These are phyloP conservation scores for Nyctanthes arbortristis DNA, from an alignment of 257 asterid species.

Conservation along the genomic window DNA sequence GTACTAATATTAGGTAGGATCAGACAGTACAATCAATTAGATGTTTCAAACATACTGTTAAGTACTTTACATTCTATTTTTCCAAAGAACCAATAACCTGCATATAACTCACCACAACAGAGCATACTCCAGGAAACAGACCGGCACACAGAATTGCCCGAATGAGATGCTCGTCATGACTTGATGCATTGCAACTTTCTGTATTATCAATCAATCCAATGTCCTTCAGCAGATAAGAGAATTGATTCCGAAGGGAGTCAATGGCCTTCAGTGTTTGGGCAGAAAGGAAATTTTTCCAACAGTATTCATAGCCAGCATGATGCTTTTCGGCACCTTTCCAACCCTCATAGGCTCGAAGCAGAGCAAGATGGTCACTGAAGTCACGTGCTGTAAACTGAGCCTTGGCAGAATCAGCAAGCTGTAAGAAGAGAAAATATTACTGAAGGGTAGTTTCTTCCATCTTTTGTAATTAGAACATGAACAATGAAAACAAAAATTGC, in stretches of 20 bases:
- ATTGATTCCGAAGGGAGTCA: constrained; percentile 86
- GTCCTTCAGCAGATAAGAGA: constrained; percentile 72
- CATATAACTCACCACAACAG: constrained; percentile 74
- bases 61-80: not conserved
- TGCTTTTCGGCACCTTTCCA: constrained; percentile 87
- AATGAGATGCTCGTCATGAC: constrained; percentile 72
- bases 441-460: constrained; percentile 12
- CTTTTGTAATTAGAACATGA: constrained; percentile 14
- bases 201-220: constrained; percentile 58
- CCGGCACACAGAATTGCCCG: constrained; percentile 88
- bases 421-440: constrained; percentile 34
- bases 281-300: constrained; percentile 92
- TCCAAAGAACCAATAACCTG: not conserved
- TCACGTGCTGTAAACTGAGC: constrained; percentile 84
- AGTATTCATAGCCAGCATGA: constrained; percentile 74
- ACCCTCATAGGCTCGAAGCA: constrained; percentile 85
- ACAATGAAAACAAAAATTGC: not conserved
- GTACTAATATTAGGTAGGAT: not conserved
- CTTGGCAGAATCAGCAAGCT: constrained; percentile 96
- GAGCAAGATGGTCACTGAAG: constrained; percentile 87
- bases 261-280: constrained; percentile 83
- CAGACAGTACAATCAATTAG: not conserved
- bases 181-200: constrained; percentile 72
- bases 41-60: not conserved
- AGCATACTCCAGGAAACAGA: constrained; percentile 91